Conservation (phyloP, 2,329 filamentous ascomycete species). For the Diplodia mutila region DNA sequence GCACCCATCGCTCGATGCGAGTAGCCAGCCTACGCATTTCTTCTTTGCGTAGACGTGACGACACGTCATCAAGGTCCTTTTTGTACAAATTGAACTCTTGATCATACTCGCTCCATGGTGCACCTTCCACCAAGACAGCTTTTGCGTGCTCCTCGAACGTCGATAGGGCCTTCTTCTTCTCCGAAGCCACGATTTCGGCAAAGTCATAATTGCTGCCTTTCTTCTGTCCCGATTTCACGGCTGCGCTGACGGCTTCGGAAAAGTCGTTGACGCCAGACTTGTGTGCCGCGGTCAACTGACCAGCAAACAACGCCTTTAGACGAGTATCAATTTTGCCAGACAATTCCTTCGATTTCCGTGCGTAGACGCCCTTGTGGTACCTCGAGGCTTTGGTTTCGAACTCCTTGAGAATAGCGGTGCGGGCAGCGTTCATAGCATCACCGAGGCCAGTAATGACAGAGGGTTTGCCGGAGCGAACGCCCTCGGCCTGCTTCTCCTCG, state of each 20-base stretch:
- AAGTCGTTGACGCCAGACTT: constrained; percentile 85
- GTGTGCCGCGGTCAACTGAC: constrained; percentile 86
- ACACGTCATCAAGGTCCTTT: constrained; percentile 90
- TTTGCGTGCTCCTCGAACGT: constrained; percentile 77
- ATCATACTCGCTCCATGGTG: constrained; percentile 85
- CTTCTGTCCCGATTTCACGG: constrained; percentile 92
- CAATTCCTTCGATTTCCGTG: constrained; percentile 81
- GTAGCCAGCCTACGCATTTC: constrained; percentile 94
- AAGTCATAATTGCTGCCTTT: constrained; percentile 91
- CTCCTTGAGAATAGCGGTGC: constrained; percentile 73
- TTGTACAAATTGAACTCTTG: constrained; percentile 79
- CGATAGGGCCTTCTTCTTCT: constrained; percentile 76
- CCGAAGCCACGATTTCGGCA: constrained; percentile 83
- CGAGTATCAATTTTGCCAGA: constrained; percentile 85
- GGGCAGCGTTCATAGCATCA: constrained; percentile 69
- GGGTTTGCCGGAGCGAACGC: constrained; percentile 71
- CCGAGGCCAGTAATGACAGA: constrained; percentile 77
- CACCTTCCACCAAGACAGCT: constrained; percentile 74
- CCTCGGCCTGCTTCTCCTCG: constrained; percentile 82
- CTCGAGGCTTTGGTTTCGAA: constrained; percentile 90
- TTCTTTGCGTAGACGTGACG: constrained; percentile 81
- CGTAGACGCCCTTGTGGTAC: constrained; percentile 96
- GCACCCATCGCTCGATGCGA: constrained; percentile 91
- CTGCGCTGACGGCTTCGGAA: constrained; percentile 80
- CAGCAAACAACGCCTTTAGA: constrained; percentile 83